Percentiles rank a stretch among this genome's conserved stretches.
Evolutionary conservation across 306 rosid genomes (phyloP).

Genomic region (Comarum palustre): DNA sequence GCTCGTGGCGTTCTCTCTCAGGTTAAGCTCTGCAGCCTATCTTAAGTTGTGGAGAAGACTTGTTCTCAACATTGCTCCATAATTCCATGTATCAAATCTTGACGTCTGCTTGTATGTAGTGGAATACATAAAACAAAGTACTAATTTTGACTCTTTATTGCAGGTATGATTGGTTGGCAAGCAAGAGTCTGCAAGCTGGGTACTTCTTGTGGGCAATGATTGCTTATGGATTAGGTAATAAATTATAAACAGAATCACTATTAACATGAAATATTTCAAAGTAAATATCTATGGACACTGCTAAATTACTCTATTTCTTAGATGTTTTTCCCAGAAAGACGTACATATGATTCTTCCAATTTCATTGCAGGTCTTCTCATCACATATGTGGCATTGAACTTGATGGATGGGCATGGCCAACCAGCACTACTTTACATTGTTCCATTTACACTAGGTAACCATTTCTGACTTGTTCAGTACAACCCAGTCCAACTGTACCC

Average conservation of each 20-base stretch:
- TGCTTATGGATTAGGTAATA: constrained; percentile 91
- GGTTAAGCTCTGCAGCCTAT: constrained; percentile 39
- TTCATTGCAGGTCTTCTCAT: constrained; percentile 67
- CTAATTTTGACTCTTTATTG: constrained; percentile 8
- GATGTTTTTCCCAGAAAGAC: background rate
- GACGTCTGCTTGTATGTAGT: background rate
- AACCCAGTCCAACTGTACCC: background rate
- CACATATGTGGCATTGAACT: constrained; percentile 86
- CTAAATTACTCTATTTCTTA: background rate
- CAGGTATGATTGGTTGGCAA: constrained; percentile 94
- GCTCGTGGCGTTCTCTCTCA: constrained; percentile 83
- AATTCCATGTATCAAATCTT: constrained; percentile 4
- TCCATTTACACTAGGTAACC: constrained; percentile 83
- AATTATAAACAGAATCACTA: constrained; percentile 22
- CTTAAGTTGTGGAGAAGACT: constrained; percentile 18
- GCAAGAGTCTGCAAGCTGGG: constrained; percentile 63
- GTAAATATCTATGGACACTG: background rate
- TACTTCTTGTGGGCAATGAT: constrained; percentile 93
- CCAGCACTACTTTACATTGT: constrained; percentile 95
- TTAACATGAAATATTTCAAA: background rate
- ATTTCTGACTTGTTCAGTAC: background rate
- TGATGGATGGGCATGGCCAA: constrained; percentile 99
- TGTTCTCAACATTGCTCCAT: constrained; percentile 3
- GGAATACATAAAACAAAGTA: background rate
- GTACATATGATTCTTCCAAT: constrained; percentile 15